Conservation (phyloP, 169 alveolate genomes). For the Haemoproteus tartakovskyi region DNA sequence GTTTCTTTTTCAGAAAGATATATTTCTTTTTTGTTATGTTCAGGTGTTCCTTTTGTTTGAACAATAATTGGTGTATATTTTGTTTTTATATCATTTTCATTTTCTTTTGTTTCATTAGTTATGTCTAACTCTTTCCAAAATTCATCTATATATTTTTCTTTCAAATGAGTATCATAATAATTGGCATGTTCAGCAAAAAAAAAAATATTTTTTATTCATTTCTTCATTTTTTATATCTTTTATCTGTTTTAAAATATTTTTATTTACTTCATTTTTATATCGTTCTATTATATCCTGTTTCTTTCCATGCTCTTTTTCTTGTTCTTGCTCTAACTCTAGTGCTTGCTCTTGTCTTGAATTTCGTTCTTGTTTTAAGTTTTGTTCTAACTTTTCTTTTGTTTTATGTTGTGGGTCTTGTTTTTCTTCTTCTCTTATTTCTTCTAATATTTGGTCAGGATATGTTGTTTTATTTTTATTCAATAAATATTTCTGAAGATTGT, state of each 20-base stretch:
- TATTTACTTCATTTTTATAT: not conserved
- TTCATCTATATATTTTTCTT: constrained; percentile 34
- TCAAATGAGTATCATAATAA: constrained; percentile 55
- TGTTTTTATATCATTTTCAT: not conserved
- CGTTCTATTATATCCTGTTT: not conserved
- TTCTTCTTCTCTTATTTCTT: no score
- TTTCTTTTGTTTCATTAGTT: not conserved
- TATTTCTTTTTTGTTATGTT: no score
- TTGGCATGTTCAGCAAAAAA: constrained; percentile 12
- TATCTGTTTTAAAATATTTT: not conserved
- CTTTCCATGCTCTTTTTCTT: not conserved
- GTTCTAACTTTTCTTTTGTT: no score
- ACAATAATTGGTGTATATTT: not conserved
- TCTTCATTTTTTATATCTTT: constrained; percentile 7
- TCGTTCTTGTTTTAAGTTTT: not conserved
- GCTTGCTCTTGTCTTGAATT: not conserved
- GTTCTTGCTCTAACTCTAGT: no score
- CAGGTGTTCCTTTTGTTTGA: not conserved
- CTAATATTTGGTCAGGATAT: no score
- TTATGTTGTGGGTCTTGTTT: not conserved
- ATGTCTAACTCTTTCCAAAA: constrained; percentile 1
- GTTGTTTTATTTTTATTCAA: no score
- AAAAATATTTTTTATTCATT: constrained; percentile 7
- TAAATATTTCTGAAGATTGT: no score
- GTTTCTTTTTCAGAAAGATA: not conserved